Evolutionary conservation across 1,139 yeast genomes (phyloP).

Genomic region (Debaryomycetaceae sp.): DNA sequence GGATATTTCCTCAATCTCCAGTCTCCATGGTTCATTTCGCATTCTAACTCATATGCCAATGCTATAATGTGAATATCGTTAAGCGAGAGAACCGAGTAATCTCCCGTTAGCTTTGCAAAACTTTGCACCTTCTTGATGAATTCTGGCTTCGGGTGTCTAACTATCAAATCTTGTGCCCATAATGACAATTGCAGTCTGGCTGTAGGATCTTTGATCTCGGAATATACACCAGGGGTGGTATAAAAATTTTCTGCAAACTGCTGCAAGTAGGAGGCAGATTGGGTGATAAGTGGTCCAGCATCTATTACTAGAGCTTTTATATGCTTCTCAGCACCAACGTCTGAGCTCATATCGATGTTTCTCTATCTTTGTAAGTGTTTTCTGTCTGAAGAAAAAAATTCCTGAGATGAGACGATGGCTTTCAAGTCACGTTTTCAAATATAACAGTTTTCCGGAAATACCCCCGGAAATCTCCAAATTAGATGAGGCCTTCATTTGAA

Average conservation of each 20-base stretch:
- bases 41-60: conserved; percentile 81
- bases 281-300: conserved; percentile 92
- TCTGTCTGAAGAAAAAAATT: not conserved
- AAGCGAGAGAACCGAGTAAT: conserved; percentile 77
- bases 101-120: conserved; percentile 90
- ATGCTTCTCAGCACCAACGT: not conserved
- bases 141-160: conserved; percentile 73
- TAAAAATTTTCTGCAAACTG: conserved; percentile 65
- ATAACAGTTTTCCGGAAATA: too few relatives aligned
- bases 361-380: conserved; percentile 1
- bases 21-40: conserved; percentile 64
- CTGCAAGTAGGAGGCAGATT: conserved; percentile 72
- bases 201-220: conserved; percentile 82
- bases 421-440: too few relatives aligned
- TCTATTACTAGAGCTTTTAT: conserved; percentile 59
- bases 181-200: conserved; percentile 72
- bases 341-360: not conserved
- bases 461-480: too few relatives aligned
- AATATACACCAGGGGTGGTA: conserved; percentile 89
- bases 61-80: conserved; percentile 95
- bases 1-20: conserved; percentile 70
- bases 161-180: conserved; percentile 67
- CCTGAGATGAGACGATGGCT: not conserved
- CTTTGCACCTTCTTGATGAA: conserved; percentile 63
- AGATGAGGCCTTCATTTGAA: too few relatives aligned